Conservation (phyloP, 768 basidiomycete species). For the Postia placenta region DNA sequence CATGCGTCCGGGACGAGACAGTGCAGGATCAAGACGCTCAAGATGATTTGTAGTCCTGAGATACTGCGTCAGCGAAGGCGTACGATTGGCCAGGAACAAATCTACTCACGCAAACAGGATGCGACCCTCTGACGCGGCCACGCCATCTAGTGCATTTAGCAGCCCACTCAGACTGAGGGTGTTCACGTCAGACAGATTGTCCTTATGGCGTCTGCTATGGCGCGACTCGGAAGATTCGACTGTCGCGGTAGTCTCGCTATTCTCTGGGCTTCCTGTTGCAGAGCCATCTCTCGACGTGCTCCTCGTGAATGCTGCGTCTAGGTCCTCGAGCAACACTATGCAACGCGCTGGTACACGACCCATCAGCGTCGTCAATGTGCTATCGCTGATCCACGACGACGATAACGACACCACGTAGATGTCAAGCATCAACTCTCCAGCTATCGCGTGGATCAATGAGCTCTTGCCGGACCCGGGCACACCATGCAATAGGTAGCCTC, state of each 20-base stretch:
- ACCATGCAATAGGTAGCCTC: slow-evolving; percentile 80
- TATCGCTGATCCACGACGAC: slow-evolving; percentile 84
- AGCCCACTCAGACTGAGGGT: slow-evolving; percentile 77
- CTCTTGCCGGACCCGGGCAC: slow-evolving; percentile 86
- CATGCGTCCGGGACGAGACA: slow-evolving; percentile 89
- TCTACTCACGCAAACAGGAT: slow-evolving; percentile 79
- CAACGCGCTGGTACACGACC: slow-evolving; percentile 80
- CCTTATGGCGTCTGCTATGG: slow-evolving; percentile 38
- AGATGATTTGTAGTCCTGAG: slow-evolving; percentile 82
- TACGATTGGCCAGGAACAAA: background rate
- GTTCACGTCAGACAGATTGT: slow-evolving; percentile 70
- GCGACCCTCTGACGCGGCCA: slow-evolving; percentile 82
- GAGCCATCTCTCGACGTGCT: slow-evolving; percentile 61
- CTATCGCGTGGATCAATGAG: slow-evolving; percentile 81
- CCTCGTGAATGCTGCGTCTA: slow-evolving; percentile 84
- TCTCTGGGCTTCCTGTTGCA: slow-evolving; percentile 38
- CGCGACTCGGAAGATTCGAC: slow-evolving; percentile 27
- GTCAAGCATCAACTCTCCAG: slow-evolving; percentile 84
- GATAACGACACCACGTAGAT: slow-evolving; percentile 88
- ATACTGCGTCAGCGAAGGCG: slow-evolving; percentile 4
- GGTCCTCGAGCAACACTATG: slow-evolving; percentile 85
- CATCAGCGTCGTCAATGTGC: slow-evolving; percentile 80
- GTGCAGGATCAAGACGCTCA: slow-evolving; percentile 85
- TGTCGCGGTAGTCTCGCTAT: slow-evolving; percentile 25
- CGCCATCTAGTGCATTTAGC: slow-evolving; percentile 81